Evolutionary conservation across 2,329 filamentous ascomycete genomes (phyloP).

Genomic region (Colletotrichum melonis): DNA sequence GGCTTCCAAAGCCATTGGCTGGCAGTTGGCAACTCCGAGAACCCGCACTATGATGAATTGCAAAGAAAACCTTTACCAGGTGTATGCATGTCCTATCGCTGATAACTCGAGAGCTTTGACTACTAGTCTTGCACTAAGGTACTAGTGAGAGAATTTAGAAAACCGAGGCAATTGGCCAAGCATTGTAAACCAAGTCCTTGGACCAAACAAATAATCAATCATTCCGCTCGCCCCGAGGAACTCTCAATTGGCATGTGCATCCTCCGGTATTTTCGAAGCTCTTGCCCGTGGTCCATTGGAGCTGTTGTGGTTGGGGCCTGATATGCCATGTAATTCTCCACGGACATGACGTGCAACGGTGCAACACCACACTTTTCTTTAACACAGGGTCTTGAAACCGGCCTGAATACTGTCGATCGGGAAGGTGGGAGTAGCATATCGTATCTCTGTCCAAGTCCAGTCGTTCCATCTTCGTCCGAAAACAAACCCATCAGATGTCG

Average conservation of each 20-base stretch:
- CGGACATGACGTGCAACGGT: background rate
- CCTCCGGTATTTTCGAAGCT: background rate
- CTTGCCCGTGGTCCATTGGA: background rate
- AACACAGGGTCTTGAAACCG: background rate
- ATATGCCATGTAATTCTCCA: background rate
- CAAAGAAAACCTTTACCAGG: background rate
- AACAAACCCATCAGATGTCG: background rate
- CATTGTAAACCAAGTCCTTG: too few species aligned
- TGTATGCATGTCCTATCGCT: background rate
- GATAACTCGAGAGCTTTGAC: background rate
- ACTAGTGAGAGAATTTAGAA: background rate
- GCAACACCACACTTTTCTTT: background rate
- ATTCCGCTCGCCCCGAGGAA: background rate
- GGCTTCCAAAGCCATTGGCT: background rate
- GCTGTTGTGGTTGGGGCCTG: background rate
- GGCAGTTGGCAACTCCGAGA: background rate
- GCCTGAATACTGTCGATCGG: background rate
- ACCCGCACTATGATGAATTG: background rate
- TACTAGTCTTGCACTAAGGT: background rate
- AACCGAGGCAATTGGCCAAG: background rate
- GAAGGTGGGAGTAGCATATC: background rate
- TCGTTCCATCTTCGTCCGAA: background rate
- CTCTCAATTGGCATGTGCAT: background rate
- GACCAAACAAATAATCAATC: background rate
- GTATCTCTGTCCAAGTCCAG: background rate